Evolutionary conservation across 176 grass and related monocot species (phyloP).

Genomic region (Triticum urartu): DNA sequence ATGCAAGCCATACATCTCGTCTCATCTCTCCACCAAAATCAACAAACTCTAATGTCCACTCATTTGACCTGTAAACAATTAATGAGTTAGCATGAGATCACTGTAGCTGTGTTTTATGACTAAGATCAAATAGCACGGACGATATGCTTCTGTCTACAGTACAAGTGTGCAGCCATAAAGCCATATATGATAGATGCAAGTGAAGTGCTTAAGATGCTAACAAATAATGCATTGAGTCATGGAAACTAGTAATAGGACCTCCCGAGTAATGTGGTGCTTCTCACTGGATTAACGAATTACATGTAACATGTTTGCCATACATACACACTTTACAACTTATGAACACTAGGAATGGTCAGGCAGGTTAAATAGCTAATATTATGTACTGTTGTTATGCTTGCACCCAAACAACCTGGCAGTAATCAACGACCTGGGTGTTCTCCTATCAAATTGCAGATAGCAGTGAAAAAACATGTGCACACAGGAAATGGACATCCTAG

Average conservation of each 20-base stretch:
- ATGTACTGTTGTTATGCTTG: slow-evolving; percentile 11
- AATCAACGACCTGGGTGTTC: background rate
- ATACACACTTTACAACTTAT: background rate
- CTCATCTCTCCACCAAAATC: slow-evolving; percentile 94
- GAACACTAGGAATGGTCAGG: slow-evolving; percentile 5
- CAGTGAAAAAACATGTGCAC: background rate
- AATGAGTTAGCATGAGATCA: slow-evolving; percentile 25
- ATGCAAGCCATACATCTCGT: slow-evolving; percentile 89
- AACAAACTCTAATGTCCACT: slow-evolving; percentile 96
- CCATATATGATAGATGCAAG: background rate
- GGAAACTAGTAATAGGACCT: slow-evolving; percentile 1
- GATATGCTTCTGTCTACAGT: slow-evolving; percentile 11
- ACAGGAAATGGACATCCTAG: slow-evolving; percentile 12
- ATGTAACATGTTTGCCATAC: slow-evolving; percentile 16
- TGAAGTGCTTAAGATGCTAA: slow-evolving; percentile 27
- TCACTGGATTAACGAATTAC: background rate
- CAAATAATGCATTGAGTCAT: background rate
- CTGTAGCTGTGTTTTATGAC: slow-evolving; percentile 24
- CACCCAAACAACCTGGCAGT: slow-evolving; percentile 24
- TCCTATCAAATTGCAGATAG: slow-evolving; percentile 26
- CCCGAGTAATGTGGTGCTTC: background rate
- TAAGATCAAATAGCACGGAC: background rate
- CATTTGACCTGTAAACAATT: slow-evolving; percentile 59
- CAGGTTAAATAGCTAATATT: slow-evolving; percentile 3
- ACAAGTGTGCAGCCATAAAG: background rate